A percentile compares a stretch with the other conserved stretches of the same genome.
Evolutionary conservation across 257 asterid genomes (phyloP).

Genomic region (Galeopsis tetrahit): DNA sequence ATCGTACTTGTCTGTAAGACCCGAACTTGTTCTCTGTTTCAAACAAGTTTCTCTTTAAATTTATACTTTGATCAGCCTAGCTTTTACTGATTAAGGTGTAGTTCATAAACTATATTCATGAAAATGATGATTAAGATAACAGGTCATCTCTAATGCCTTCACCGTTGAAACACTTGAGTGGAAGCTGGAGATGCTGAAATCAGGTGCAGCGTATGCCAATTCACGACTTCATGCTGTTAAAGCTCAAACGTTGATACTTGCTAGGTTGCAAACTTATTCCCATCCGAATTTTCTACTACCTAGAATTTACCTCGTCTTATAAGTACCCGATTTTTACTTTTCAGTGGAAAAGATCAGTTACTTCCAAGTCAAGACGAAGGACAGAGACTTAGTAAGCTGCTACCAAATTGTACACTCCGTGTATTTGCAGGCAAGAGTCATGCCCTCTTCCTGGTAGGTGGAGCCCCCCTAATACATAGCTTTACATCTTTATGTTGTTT

Average conservation of each 20-base stretch:
- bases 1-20: conserved; percentile 70
- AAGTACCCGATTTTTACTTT: conserved; percentile 29
- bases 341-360: conserved; percentile 75
- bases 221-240: conserved; percentile 89
- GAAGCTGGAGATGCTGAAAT: conserved; percentile 74
- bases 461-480: not conserved
- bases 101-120: conserved; percentile 30
- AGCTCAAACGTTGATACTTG: conserved; percentile 74
- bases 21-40: conserved; percentile 18
- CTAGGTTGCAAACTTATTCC: conserved; percentile 51
- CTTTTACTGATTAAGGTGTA: not conserved
- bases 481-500: not conserved
- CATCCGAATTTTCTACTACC: not conserved
- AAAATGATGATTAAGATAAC: conserved; percentile 43
- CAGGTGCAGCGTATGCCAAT: conserved; percentile 71
- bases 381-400: conserved; percentile 56
- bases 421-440: conserved; percentile 63
- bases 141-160: conserved; percentile 59
- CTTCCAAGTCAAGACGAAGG: conserved; percentile 79
- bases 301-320: not conserved
- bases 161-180: conserved; percentile 58
- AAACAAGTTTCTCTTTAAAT: not conserved
- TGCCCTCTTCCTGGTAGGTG: conserved; percentile 76
- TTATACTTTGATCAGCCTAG: conserved; percentile 9
- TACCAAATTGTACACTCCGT: conserved; percentile 71